Conservation (phyloP, 495 filamentous ascomycete species). For the Xylaria curta region DNA sequence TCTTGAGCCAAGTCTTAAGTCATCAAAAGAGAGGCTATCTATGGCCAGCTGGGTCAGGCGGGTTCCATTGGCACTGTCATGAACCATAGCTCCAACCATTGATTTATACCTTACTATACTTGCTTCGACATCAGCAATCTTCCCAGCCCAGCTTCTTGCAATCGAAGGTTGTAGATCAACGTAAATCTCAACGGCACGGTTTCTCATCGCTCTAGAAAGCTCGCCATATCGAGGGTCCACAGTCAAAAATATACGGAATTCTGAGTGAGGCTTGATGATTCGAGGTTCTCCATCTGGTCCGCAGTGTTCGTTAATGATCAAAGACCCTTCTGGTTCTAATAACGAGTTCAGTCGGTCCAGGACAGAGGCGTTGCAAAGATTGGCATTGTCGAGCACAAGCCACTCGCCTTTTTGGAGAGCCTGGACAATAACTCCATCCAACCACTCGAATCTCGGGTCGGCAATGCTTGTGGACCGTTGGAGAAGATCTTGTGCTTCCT, state of each 20-base stretch:
- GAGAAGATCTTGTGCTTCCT: slow-evolving; percentile 46
- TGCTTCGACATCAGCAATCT: slow-evolving; percentile 51
- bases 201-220: slow-evolving; percentile 94
- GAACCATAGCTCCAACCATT: slow-evolving; percentile 27
- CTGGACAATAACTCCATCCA: slow-evolving; percentile 87
- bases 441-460: slow-evolving; percentile 89
- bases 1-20: slow-evolving; percentile 41
- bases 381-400: slow-evolving; percentile 96
- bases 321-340: slow-evolving; percentile 84
- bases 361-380: slow-evolving; percentile 92
- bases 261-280: slow-evolving; percentile 79
- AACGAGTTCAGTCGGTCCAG: slow-evolving; percentile 94
- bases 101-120: slow-evolving; percentile 47
- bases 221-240: slow-evolving; percentile 94
- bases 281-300: slow-evolving; percentile 80
- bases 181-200: slow-evolving; percentile 89
- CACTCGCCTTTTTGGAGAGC: slow-evolving; percentile 87
- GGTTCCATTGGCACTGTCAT: slow-evolving; percentile 27
- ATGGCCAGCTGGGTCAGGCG: slow-evolving; percentile 37
- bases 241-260: slow-evolving; percentile 92
- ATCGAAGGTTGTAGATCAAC: slow-evolving; percentile 53
- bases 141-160: slow-evolving; percentile 29
- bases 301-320: slow-evolving; percentile 92
- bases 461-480: slow-evolving; percentile 57
- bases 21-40: slow-evolving; percentile 45